Conservation (phyloP, 2,329 filamentous ascomycete genomes). For the Cordyceps fumosorosea region DNA sequence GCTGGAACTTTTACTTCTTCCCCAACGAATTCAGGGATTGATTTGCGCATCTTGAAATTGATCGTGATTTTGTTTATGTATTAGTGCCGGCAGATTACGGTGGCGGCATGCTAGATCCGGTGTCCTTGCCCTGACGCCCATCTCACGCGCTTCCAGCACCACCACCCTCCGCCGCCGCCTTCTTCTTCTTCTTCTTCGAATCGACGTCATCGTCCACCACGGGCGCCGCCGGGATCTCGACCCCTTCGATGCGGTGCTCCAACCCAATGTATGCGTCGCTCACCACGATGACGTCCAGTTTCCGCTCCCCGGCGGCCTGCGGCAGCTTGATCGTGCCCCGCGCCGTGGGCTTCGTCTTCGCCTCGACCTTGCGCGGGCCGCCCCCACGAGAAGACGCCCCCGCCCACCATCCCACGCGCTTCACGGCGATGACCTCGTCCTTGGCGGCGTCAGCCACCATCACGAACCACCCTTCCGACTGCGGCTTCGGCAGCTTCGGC, state of each 20-base stretch:
- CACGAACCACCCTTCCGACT: constrained; percentile 90
- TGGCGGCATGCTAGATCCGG: not conserved
- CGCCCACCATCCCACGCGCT: constrained; percentile 68
- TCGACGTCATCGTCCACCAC: constrained; percentile 41
- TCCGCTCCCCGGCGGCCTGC: constrained; percentile 42
- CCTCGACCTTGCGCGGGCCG: constrained; percentile 26
- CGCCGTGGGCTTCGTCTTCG: constrained; percentile 43
- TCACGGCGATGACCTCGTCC: constrained; percentile 79
- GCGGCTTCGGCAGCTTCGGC: constrained; percentile 85
- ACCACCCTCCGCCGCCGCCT: not conserved
- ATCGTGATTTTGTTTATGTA: not conserved
- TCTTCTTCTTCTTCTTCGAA: constrained; percentile 37
- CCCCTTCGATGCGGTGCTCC: constrained; percentile 42
- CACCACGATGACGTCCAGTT: constrained; percentile 66
- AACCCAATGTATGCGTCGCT: constrained; percentile 87
- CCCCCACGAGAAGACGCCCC: constrained; percentile 15
- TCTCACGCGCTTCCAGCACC: constrained; percentile 13
- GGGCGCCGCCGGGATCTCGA: constrained; percentile 46
- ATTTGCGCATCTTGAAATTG: not conserved
- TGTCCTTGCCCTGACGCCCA: not conserved
- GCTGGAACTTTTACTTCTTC: not conserved
- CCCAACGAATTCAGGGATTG: not conserved
- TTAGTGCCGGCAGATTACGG: not conserved
- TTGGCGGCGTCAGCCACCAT: constrained; percentile 59
- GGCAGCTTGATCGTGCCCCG: constrained; percentile 52